Conservation (phyloP, 2,329 filamentous ascomycete genomes). For the Penicillium hordei region DNA sequence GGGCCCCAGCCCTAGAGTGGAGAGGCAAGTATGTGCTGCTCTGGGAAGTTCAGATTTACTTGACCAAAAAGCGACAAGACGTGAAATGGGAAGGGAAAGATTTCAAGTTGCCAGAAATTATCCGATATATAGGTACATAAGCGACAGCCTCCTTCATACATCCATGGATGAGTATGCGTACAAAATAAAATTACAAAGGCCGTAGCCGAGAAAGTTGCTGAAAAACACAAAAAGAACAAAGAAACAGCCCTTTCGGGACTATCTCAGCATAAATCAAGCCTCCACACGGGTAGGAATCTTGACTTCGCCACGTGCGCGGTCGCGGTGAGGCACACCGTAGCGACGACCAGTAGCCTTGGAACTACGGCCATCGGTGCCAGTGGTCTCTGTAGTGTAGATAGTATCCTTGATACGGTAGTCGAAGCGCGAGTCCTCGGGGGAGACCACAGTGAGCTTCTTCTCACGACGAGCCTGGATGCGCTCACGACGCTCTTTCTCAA, state of each 20-base stretch:
- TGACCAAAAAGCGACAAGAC: neutral
- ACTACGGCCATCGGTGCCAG: conserved; percentile 56
- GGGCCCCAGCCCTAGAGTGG: no score
- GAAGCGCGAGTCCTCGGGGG: conserved; percentile 53
- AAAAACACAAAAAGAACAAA: conserved; percentile 1
- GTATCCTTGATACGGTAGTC: conserved; percentile 61
- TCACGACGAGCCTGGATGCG: conserved; percentile 45
- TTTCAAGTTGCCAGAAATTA: neutral
- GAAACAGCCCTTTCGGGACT: neutral
- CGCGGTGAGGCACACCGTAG: conserved; percentile 63
- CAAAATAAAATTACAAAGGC: conserved; percentile 23
- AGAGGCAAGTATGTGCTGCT: neutral
- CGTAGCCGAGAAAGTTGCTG: conserved; percentile 8
- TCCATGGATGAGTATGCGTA: conserved; percentile 21
- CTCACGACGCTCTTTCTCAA: conserved; percentile 41
- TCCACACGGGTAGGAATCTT: conserved; percentile 64
- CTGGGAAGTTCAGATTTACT: neutral
- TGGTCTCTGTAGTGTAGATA: conserved; percentile 54
- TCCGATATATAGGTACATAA: conserved; percentile 25
- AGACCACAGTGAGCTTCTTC: conserved; percentile 44
- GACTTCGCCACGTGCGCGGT: conserved; percentile 61
- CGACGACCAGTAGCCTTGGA: conserved; percentile 56
- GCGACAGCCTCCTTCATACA: conserved; percentile 19
- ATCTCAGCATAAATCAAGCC: no score
- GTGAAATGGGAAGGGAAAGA: neutral